A percentile compares a stretch with the other conserved stretches of the same genome.
Evolutionary conservation across 768 basidiomycete genomes (phyloP).

Genomic region (Mycena chlorophos): DNA sequence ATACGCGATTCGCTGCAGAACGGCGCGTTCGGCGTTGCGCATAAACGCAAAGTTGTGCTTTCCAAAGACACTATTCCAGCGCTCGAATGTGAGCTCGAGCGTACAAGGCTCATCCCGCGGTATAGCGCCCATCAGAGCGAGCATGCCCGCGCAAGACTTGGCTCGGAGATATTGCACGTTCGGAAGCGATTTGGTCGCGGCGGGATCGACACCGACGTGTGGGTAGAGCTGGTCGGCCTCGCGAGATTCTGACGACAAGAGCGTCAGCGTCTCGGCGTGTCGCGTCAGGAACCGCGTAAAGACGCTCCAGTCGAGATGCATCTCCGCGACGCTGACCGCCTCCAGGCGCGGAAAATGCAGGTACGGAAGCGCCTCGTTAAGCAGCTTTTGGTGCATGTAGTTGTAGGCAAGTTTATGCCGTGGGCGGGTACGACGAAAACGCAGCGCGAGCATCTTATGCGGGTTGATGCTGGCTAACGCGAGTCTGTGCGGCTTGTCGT

Average conservation of each 20-base stretch:
- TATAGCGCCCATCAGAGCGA: not conserved
- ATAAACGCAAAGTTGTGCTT: not conserved
- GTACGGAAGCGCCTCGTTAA: not conserved
- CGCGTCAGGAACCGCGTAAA: not conserved
- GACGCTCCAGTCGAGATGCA: not conserved
- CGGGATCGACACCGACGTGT: not conserved
- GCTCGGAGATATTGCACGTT: not conserved
- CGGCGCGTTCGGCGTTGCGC: not conserved
- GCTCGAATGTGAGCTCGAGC: not conserved
- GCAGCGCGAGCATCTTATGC: not conserved
- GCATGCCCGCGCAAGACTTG: not conserved
- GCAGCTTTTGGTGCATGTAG: not conserved
- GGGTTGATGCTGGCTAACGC: not conserved
- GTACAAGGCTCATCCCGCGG: not conserved
- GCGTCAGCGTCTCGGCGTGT: not conserved
- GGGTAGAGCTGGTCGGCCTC: not conserved
- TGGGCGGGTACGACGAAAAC: not conserved
- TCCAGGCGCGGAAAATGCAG: not conserved
- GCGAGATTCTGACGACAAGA: not conserved
- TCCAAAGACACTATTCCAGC: not conserved
- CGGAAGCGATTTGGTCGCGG: not conserved
- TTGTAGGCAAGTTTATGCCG: not conserved
- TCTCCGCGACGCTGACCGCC: not conserved
- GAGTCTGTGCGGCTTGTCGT: not conserved
- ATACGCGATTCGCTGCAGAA: not conserved